Percentiles rank a stretch among this genome's conserved stretches.
phyloP scores from a whole-genome alignment of 2,329 filamentous ascomycete genomes.

The Lasiodiplodia hormozganensis region DNA sequence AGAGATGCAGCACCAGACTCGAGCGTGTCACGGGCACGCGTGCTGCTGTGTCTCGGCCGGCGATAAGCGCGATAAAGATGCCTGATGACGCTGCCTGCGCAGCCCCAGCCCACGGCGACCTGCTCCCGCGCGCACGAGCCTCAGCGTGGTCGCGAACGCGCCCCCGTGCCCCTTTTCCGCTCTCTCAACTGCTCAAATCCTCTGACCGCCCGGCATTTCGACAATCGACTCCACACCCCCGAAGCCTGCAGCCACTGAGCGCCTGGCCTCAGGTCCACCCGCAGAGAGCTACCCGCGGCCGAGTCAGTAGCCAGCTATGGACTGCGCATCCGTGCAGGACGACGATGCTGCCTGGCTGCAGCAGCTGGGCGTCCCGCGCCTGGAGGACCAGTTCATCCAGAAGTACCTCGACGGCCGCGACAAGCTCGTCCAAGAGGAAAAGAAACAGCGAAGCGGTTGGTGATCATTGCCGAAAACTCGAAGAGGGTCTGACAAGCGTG shows the following conservation, averaged over 20 bases:
- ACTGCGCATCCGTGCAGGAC: slow-evolving; percentile 20
- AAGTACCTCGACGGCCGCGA: slow-evolving; percentile 80
- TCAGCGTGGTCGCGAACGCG: slow-evolving; percentile 6
- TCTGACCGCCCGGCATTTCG: slow-evolving; percentile 23
- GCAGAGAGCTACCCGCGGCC: neutral
- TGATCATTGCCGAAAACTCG: slow-evolving; percentile 32
- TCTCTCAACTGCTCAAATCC: slow-evolving; percentile 27
- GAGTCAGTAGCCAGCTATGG: slow-evolving; percentile 24
- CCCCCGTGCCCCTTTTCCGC: slow-evolving; percentile 21
- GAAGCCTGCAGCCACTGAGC: slow-evolving; percentile 20
- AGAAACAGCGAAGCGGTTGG: slow-evolving; percentile 79
- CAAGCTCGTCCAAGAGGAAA: slow-evolving; percentile 79
- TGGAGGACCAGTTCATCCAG: slow-evolving; percentile 77
- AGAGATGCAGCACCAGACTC: slow-evolving; percentile 16
- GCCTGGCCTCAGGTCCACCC: slow-evolving; percentile 14
- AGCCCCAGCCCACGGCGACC: neutral
- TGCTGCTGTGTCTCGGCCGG: slow-evolving; percentile 23
- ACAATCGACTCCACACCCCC: slow-evolving; percentile 20
- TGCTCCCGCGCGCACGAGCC: slow-evolving; percentile 15
- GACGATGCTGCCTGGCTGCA: slow-evolving; percentile 49
- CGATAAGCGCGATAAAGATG: slow-evolving; percentile 15
- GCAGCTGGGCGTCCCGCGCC: slow-evolving; percentile 49
- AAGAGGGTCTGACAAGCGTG: slow-evolving; percentile 37
- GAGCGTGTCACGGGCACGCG: slow-evolving; percentile 25
- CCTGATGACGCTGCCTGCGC: slow-evolving; percentile 4